These are phyloP conservation scores for Luffa acutangula DNA, from an alignment of 306 rosid species.

Conservation along the genomic window DNA sequence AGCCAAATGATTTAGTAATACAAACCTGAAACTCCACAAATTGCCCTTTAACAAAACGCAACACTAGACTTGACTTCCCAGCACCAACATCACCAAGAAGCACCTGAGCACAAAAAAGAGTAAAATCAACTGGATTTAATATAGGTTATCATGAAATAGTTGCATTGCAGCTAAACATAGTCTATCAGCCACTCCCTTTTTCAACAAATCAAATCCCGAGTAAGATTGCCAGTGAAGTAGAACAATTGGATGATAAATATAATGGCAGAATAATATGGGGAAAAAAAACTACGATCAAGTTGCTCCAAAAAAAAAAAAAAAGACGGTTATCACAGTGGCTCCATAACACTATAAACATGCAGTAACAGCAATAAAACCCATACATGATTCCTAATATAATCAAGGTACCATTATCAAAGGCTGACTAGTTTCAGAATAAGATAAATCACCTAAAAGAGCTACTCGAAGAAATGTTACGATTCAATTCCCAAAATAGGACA, in stretches of 20 bases:
- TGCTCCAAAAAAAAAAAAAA: neutral
- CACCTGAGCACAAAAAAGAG: slow-evolving; percentile 21
- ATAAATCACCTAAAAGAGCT: neutral
- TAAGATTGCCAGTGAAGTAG: neutral
- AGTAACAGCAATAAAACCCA: neutral
- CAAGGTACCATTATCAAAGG: neutral
- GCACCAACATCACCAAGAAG: slow-evolving; percentile 67
- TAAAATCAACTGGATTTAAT: neutral
- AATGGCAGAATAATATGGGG: neutral
- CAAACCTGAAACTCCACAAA: slow-evolving; percentile 50
- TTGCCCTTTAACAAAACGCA: slow-evolving; percentile 57
- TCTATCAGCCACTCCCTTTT: neutral
- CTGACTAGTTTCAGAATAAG: neutral
- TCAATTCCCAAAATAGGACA: neutral
- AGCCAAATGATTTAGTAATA: neutral
- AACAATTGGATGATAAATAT: neutral
- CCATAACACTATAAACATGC: neutral
- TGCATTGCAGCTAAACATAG: neutral
- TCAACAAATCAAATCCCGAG: neutral
- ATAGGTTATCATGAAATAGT: neutral
- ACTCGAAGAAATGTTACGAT: neutral
- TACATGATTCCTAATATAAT: neutral
- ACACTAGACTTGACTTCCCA: slow-evolving; percentile 51
- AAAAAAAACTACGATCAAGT: neutral
- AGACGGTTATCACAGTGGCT: neutral